These are phyloP conservation scores for Xerocomellus chrysenteron DNA, from an alignment of 768 basidiomycete genomes.

Conservation along the genomic window DNA sequence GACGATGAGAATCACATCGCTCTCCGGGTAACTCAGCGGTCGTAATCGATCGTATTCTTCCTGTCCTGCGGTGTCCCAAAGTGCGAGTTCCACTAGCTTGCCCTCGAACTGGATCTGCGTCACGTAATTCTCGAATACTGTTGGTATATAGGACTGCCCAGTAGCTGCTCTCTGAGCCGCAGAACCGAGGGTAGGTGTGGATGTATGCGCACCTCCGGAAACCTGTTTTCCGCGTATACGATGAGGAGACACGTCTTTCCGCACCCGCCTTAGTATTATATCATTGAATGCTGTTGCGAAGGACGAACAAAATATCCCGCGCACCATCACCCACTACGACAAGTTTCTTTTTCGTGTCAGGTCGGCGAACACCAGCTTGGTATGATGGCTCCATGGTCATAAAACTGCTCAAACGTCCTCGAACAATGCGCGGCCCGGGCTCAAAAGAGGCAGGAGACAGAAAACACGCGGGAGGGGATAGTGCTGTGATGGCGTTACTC, in stretches of 20 bases:
- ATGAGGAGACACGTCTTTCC: conserved; percentile 96
- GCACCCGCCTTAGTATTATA: conserved; percentile 61
- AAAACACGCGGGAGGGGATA: conserved; percentile 1
- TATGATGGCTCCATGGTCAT: conserved; percentile 27
- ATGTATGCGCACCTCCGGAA: conserved; percentile 74
- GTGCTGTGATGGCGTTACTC: background rate
- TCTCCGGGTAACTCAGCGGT: conserved; percentile 85
- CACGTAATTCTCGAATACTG: conserved; percentile 93
- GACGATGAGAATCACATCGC: conserved; percentile 89
- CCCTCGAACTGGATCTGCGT: conserved; percentile 84
- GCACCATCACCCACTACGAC: conserved; percentile 88
- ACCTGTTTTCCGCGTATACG: conserved; percentile 94
- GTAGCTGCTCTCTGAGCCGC: conserved; percentile 19
- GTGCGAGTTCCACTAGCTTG: conserved; percentile 90
- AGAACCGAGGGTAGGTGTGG: background rate
- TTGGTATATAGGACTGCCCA: conserved; percentile 82
- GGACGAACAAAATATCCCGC: conserved; percentile 34
- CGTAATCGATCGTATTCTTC: conserved; percentile 93
- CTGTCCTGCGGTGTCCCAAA: conserved; percentile 98
- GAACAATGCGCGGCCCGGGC: background rate
- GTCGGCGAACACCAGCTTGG: conserved; percentile 45
- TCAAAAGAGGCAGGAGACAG: background rate
- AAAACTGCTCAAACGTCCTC: background rate
- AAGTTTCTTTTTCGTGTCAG: conserved; percentile 83
- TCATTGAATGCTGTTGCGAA: conserved; percentile 26